Conservation (phyloP, 2,329 filamentous ascomycete genomes). For the Ascochyta koolunga region DNA sequence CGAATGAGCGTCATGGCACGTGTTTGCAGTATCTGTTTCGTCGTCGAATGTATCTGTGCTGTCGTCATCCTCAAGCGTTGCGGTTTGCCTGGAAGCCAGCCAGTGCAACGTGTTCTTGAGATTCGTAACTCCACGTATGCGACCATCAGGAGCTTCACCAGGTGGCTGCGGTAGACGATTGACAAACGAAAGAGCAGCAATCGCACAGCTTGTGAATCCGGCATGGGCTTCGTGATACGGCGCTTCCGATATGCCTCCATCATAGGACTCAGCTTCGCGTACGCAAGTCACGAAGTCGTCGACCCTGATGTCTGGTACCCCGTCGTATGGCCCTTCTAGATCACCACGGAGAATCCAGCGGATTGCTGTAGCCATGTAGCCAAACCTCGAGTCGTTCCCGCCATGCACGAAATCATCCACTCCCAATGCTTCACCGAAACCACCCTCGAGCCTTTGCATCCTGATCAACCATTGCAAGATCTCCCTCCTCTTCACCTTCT, state of each 20-base stretch:
- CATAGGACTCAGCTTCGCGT: conserved; percentile 72
- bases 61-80: conserved; percentile 52
- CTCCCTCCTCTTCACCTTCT: conserved; percentile 68
- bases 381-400: conserved; percentile 84
- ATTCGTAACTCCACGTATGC: conserved; percentile 45
- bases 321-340: conserved; percentile 59
- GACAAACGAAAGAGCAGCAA: conserved; percentile 79
- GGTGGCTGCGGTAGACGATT: conserved; percentile 58
- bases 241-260: conserved; percentile 81
- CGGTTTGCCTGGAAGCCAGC: conserved; percentile 56
- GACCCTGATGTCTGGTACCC: conserved; percentile 75
- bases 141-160: conserved; percentile 31
- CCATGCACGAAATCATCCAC: conserved; percentile 70
- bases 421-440: conserved; percentile 83
- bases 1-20: conserved; percentile 49
- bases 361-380: conserved; percentile 81
- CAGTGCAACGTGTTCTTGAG: conserved; percentile 51
- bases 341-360: conserved; percentile 78
- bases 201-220: conserved; percentile 88
- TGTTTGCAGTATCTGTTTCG: conserved; percentile 48
- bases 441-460: conserved; percentile 83
- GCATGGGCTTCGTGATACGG: conserved; percentile 84
- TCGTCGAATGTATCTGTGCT: conserved; percentile 46
- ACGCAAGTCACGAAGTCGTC: conserved; percentile 74
- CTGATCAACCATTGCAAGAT: conserved; percentile 75